Evolutionary conservation across 129 eudicot genomes (phyloP), one percentile per base, ranked within the genome.

Genomic region (Mikania micrantha): DNA sequence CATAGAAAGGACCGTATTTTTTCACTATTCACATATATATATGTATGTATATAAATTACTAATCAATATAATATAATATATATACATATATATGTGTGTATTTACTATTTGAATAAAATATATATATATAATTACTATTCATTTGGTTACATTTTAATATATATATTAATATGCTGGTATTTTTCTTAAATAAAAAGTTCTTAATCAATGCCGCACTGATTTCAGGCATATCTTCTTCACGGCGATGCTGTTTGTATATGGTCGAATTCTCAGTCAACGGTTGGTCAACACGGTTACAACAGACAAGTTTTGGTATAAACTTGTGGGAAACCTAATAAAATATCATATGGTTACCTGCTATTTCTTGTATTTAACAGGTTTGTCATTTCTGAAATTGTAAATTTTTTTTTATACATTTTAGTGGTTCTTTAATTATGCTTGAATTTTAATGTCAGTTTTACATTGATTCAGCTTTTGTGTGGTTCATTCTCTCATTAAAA

Each of bases 141-240:
- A n/a, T n/a, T n/a, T n/a, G n/a, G n/a, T n/a, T n/a, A n/a, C n/a
- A n/a, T n/a, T n/a, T n/a, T n/a, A n/a, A n/a, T n/a, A n/a, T n/a
- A n/a, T n/a, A n/a, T n/a, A n/a, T n/a, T n/a, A n/a, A n/a, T n/a
- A 56, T 27, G 10, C 38, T 56, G 13, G 6, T 22, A 28, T 27
- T 27, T 9, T 5, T 54, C 20, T 54, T 54, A 54, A 27, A 12
- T 11, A 5, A 4, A 4, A 54, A 27, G 36, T 25, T 56, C 10
- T 28, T 56, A 56, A 56, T 27, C 38, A 56, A 27, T 27, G 62
- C n/a, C n/a, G 61, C 61, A 54, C 36, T 72, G 20, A 54, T 69
- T 78, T 73, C 85, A 90, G 97, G 97, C 91, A 87, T 66, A 87
- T 90, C 48, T 90, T 90, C 87, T 87, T 87, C 83, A 90, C 97